Conservation (phyloP, 2,329 filamentous ascomycete genomes). For the Colletotrichum tropicale region DNA sequence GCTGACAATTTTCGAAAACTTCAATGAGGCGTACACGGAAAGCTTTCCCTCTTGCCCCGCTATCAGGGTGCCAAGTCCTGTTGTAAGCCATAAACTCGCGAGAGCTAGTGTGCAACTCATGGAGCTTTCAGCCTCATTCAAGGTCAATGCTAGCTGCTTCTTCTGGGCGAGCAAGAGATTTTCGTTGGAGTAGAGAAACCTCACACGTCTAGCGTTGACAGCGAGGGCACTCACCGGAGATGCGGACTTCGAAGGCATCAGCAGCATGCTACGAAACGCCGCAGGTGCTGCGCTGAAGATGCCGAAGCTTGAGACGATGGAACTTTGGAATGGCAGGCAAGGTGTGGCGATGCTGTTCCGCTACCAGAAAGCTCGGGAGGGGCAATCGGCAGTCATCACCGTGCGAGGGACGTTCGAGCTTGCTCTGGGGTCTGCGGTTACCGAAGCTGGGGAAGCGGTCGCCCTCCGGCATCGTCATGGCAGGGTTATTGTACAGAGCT, state of each 20-base stretch:
- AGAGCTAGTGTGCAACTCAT: constrained; percentile 31
- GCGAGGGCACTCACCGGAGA: constrained; percentile 28
- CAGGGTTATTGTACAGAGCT: constrained; percentile 19
- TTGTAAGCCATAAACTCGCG: constrained; percentile 31
- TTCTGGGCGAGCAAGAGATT: constrained; percentile 24
- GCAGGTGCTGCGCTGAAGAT: constrained; percentile 30
- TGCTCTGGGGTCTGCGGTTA: constrained; percentile 15
- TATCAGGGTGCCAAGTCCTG: constrained; percentile 25
- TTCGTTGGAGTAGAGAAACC: constrained; percentile 32
- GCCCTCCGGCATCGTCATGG: constrained; percentile 21
- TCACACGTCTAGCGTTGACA: constrained; percentile 35
- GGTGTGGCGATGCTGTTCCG: constrained; percentile 28
- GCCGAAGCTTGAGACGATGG: constrained; percentile 32
- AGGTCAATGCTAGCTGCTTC: constrained; percentile 34
- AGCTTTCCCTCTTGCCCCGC: constrained; percentile 10
- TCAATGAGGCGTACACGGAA: constrained; percentile 32
- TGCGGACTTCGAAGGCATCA: constrained; percentile 22
- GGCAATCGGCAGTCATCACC: constrained; percentile 25
- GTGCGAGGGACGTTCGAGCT: constrained; percentile 26
- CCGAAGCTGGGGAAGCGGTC: constrained; percentile 28
- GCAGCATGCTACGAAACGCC: constrained; percentile 30
- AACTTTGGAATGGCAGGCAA: constrained; percentile 35
- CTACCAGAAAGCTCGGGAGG: constrained; percentile 23
- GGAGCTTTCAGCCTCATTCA: constrained; percentile 34
- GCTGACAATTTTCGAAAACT: constrained; percentile 39